Conservation (phyloP, 1,284 basidiomycete species). For the Ganoderma lingzhi region DNA sequence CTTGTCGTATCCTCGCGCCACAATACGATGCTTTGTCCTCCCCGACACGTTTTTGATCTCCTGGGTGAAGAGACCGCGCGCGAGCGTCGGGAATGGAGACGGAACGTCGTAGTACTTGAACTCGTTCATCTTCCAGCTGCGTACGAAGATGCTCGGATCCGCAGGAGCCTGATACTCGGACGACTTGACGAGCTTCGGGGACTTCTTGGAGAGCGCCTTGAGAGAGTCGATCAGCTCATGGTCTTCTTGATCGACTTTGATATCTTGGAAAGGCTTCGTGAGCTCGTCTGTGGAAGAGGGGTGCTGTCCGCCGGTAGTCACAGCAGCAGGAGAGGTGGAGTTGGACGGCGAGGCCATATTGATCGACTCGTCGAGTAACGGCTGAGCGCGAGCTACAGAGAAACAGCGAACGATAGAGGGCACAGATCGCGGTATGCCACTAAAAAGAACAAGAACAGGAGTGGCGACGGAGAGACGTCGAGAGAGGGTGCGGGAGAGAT, state of each 20-base stretch:
- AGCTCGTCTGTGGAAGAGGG: slow-evolving; percentile 18
- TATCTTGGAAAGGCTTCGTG: slow-evolving; percentile 23
- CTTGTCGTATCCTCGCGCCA: slow-evolving; percentile 96
- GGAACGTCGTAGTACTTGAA: slow-evolving; percentile 91
- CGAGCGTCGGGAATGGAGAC: slow-evolving; percentile 91
- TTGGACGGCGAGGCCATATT: slow-evolving; percentile 23
- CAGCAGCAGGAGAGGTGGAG: slow-evolving; percentile 14
- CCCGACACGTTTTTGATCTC: slow-evolving; percentile 45
- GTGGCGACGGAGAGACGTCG: not conserved
- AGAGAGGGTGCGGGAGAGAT: not conserved
- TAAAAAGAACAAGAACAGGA: not conserved
- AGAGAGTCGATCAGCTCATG: slow-evolving; percentile 66
- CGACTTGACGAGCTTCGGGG: slow-evolving; percentile 67
- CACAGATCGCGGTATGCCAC: not conserved
- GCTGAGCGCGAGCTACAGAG: not conserved
- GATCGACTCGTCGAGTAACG: not conserved
- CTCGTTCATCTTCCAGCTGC: slow-evolving; percentile 97
- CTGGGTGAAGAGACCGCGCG: slow-evolving; percentile 85
- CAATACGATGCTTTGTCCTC: slow-evolving; percentile 68
- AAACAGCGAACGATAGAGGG: not conserved
- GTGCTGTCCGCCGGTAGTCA: slow-evolving; percentile 1
- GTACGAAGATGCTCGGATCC: slow-evolving; percentile 60
- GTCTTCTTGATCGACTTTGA: slow-evolving; percentile 48
- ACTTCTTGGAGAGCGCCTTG: slow-evolving; percentile 55
- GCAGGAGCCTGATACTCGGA: slow-evolving; percentile 61